Evolutionary conservation across 2,329 filamentous ascomycete genomes (phyloP).

Genomic region (Clonostachys byssicola): DNA sequence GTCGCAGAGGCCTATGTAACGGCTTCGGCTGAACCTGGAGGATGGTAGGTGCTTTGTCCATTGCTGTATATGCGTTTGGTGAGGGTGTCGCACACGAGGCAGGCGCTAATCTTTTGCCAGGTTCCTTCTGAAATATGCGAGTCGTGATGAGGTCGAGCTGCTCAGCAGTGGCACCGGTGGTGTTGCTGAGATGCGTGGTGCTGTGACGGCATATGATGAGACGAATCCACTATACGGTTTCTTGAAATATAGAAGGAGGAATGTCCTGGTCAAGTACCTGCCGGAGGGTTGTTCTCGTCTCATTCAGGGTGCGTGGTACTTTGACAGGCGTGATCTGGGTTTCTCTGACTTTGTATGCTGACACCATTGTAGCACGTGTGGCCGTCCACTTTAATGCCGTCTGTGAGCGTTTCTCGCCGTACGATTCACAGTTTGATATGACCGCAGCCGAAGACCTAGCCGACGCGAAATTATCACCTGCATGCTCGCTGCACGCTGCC

Average conservation of each 20-base stretch:
- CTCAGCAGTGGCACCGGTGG: conserved; percentile 75
- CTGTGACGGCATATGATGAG: conserved; percentile 76
- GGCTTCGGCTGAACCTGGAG: conserved; percentile 77
- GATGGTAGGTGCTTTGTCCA: conserved; percentile 66
- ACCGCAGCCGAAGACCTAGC: conserved; percentile 72
- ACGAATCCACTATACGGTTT: conserved; percentile 89
- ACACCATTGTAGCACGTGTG: conserved; percentile 64
- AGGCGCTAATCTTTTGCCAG: conserved; percentile 38
- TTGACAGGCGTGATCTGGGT: neutral
- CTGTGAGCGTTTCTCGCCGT: conserved; percentile 72
- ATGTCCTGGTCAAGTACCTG: conserved; percentile 88
- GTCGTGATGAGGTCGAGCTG: conserved; percentile 82
- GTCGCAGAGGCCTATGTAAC: conserved; percentile 82
- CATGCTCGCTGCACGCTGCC: conserved; percentile 84
- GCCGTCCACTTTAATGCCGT: conserved; percentile 67
- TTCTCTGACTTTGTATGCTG: neutral
- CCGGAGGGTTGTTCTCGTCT: conserved; percentile 88
- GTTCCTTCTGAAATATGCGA: conserved; percentile 90
- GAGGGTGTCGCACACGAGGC: neutral
- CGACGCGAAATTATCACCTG: conserved; percentile 82
- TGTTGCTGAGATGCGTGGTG: conserved; percentile 75
- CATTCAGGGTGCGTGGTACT: conserved; percentile 69
- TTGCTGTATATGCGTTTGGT: neutral
- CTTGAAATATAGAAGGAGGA: conserved; percentile 82
- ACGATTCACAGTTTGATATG: conserved; percentile 82